Percentiles rank a stretch among this genome's conserved stretches.
Evolutionary conservation across 306 rosid species (phyloP).

Genomic region (Alnus glutinosa): DNA sequence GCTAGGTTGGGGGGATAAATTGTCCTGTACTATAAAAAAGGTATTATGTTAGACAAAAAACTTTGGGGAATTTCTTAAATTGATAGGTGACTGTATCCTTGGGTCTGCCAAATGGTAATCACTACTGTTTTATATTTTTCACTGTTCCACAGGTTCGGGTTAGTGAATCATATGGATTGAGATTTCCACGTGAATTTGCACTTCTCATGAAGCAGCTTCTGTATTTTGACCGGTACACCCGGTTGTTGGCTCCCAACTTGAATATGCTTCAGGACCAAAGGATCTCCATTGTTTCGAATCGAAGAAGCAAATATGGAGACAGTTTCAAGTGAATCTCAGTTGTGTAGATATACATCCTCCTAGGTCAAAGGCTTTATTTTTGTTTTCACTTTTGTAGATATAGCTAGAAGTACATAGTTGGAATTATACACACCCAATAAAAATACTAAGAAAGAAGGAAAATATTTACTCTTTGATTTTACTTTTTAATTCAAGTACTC

Average conservation of each 20-base stretch:
- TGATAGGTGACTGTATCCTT: slow-evolving; percentile 4
- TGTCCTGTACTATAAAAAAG: not conserved
- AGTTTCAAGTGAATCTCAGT: slow-evolving; percentile 32
- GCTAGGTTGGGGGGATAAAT: not conserved
- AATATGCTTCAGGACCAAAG: slow-evolving; percentile 97
- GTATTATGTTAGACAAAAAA: not conserved
- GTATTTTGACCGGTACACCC: slow-evolving; percentile 91
- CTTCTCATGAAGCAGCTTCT: slow-evolving; percentile 93
- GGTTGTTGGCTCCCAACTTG: slow-evolving; percentile 85
- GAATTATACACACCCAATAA: slow-evolving; percentile 2
- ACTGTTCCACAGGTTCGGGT: slow-evolving; percentile 60
- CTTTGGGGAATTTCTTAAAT: not conserved
- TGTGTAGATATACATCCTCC: slow-evolving; percentile 18
- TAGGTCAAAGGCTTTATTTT: slow-evolving; percentile 21
- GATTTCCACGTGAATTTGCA: slow-evolving; percentile 92
- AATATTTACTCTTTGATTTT: not conserved
- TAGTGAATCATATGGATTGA: slow-evolving; percentile 90
- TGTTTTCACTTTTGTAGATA: slow-evolving; percentile 28
- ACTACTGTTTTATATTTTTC: slow-evolving; percentile 10
- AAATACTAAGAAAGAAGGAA: slow-evolving; percentile 4
- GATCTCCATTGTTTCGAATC: slow-evolving; percentile 68
- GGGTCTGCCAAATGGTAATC: not conserved
- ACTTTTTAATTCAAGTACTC: not conserved
- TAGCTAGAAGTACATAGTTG: slow-evolving; percentile 18
- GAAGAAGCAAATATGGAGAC: slow-evolving; percentile 56